These are phyloP conservation scores for Hyphopichia pseudoburtonii DNA, from an alignment of 1,139 yeast species.

Conservation along the genomic window DNA sequence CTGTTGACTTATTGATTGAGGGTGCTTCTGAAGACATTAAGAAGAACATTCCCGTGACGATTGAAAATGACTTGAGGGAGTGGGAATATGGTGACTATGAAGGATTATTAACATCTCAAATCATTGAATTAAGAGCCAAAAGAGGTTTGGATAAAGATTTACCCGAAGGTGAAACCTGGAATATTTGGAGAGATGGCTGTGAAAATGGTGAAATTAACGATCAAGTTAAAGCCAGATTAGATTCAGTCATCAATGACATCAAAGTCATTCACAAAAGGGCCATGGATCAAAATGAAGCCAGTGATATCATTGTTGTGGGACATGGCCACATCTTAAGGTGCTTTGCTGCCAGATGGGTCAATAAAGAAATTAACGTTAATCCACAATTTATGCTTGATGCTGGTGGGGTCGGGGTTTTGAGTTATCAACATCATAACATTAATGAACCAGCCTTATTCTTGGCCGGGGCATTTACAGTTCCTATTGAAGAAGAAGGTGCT, in stretches of 20 bases:
- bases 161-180: constrained; percentile 53
- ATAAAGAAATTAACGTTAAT: constrained; percentile 54
- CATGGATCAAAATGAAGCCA: constrained; percentile 48
- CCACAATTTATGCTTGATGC: constrained; percentile 88
- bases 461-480: constrained; percentile 77
- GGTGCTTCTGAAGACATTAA: constrained; percentile 48
- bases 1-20: constrained; percentile 59
- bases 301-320: constrained; percentile 81
- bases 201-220: constrained; percentile 77
- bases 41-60: constrained; percentile 42
- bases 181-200: constrained; percentile 91
- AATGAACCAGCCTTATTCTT: constrained; percentile 84
- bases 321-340: constrained; percentile 93
- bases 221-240: constrained; percentile 69
- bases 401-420: constrained; percentile 90
- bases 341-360: constrained; percentile 86
- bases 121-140: constrained; percentile 54
- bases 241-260: constrained; percentile 63
- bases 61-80: constrained; percentile 75
- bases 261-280: constrained; percentile 63
- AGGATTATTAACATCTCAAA: constrained; percentile 71
- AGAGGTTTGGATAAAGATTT: constrained; percentile 54
- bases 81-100: constrained; percentile 98
- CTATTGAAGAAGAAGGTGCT: constrained; percentile 49
- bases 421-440: constrained; percentile 82